Percentiles rank a stretch among this genome's conserved stretches.
Evolutionary conservation across 2,329 filamentous ascomycete species (phyloP).

Genomic region (Monilinia laxa): DNA sequence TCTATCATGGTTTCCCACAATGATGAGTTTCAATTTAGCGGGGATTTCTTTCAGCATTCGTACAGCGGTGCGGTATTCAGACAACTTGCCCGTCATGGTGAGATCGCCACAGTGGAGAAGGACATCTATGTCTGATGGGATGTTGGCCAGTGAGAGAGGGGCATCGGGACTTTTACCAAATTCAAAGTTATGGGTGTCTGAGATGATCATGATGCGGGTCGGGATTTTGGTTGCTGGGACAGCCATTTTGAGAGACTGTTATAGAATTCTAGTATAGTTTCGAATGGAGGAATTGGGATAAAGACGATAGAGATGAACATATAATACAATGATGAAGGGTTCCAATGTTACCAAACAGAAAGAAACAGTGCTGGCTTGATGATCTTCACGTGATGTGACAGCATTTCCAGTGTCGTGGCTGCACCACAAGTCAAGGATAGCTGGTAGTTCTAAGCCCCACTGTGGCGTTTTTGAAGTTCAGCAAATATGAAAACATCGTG

Average conservation of each 20-base stretch:
- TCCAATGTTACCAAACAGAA: neutral
- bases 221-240: slow-evolving; percentile 22
- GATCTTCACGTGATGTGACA: neutral
- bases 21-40: slow-evolving; percentile 58
- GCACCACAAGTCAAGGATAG: too few species aligned
- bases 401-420: too few species aligned
- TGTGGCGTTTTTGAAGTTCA: too few species aligned
- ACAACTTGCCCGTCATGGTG: slow-evolving; percentile 35
- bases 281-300: neutral
- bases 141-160: slow-evolving; percentile 38
- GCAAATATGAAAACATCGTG: too few species aligned
- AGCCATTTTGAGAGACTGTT: slow-evolving; percentile 10
- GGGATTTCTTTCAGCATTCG: slow-evolving; percentile 40
- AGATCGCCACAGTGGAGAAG: slow-evolving; percentile 45
- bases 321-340: neutral
- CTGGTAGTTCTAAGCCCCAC: too few species aligned
- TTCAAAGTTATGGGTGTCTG: slow-evolving; percentile 37
- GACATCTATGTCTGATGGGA: slow-evolving; percentile 35
- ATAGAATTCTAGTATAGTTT: neutral
- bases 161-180: slow-evolving; percentile 29
- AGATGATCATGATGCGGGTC: slow-evolving; percentile 37
- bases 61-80: slow-evolving; percentile 37
- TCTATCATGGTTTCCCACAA: slow-evolving; percentile 62
- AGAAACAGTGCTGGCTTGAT: neutral
- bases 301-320: neutral